A percentile compares a stretch with the other conserved stretches of the same genome.
Evolutionary conservation across 805 yeast species (phyloP).

Genomic region (Wilhelminamyces savonicus): DNA sequence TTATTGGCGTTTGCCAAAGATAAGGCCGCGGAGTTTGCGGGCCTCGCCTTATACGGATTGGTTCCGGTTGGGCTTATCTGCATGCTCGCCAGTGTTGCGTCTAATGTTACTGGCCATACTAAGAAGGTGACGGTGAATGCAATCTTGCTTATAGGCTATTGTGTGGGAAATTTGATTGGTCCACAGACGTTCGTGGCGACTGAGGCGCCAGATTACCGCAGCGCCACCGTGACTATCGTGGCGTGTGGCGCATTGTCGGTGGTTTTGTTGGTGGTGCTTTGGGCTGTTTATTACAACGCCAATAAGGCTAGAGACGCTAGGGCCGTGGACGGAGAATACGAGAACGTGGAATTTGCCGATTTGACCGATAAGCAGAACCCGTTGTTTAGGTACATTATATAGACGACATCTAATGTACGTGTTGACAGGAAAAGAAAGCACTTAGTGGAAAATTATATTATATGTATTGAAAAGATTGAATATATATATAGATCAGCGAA

Average conservation of each 20-base stretch:
- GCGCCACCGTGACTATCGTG: slow-evolving; percentile 37
- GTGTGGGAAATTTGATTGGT: slow-evolving; percentile 51
- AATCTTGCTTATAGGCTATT: slow-evolving; percentile 40
- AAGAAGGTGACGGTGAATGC: slow-evolving; percentile 46
- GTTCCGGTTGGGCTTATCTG: slow-evolving; percentile 27
- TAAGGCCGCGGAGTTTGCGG: slow-evolving; percentile 19
- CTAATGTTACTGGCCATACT: slow-evolving; percentile 52
- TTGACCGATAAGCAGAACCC: slow-evolving; percentile 39
- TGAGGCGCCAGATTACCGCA: slow-evolving; percentile 40
- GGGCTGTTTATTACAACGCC: slow-evolving; percentile 6
- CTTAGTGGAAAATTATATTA: too few species aligned
- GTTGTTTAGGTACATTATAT: slow-evolving; percentile 30
- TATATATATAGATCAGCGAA: too few species aligned
- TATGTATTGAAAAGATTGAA: too few species aligned
- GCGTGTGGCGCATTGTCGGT: slow-evolving; percentile 16
- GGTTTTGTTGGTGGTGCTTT: slow-evolving; percentile 7
- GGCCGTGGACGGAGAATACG: too few species aligned
- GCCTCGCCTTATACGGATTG: slow-evolving; percentile 26
- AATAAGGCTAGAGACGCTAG: slow-evolving; percentile 11
- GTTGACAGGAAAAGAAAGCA: too few species aligned
- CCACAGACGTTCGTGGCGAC: slow-evolving; percentile 42
- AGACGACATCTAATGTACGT: slow-evolving; percentile 3
- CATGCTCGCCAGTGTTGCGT: slow-evolving; percentile 30
- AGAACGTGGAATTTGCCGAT: slow-evolving; percentile 38
- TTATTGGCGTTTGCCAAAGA: slow-evolving; percentile 21